Percentiles rank a stretch among this genome's conserved stretches.
Evolutionary conservation across 192 early-diverging fungal species (phyloP).

Genomic region (Umbelopsis sp.): DNA sequence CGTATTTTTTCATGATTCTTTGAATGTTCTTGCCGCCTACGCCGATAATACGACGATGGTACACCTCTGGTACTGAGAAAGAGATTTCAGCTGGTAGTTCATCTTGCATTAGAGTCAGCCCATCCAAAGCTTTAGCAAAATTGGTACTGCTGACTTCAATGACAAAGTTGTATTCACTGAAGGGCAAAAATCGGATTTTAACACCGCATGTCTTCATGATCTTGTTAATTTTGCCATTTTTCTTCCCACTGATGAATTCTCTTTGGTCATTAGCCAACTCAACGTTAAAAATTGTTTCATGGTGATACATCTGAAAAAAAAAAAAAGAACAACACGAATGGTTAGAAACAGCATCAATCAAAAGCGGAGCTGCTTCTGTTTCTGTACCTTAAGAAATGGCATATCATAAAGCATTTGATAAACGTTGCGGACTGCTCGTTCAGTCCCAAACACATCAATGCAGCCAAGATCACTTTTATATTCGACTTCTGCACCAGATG

Average conservation of each 20-base stretch:
- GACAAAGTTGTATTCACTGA: slow-evolving; percentile 73
- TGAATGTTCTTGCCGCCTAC: slow-evolving; percentile 85
- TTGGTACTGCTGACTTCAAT: slow-evolving; percentile 64
- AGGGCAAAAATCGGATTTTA: slow-evolving; percentile 63
- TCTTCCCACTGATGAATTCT: slow-evolving; percentile 86
- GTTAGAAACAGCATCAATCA: too few species aligned
- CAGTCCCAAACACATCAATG: slow-evolving; percentile 70
- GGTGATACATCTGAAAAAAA: slow-evolving; percentile 41
- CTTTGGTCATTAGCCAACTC: slow-evolving; percentile 76
- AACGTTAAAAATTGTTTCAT: slow-evolving; percentile 67
- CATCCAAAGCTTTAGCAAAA: slow-evolving; percentile 59
- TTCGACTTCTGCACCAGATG: slow-evolving; percentile 58
- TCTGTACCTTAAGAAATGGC: slow-evolving; percentile 43
- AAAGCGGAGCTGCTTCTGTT: too few species aligned
- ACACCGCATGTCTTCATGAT: slow-evolving; percentile 71
- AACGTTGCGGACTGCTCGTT: slow-evolving; percentile 58
- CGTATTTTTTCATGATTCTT: slow-evolving; percentile 82
- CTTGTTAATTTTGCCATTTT: slow-evolving; percentile 85
- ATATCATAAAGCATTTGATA: slow-evolving; percentile 56
- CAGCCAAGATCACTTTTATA: slow-evolving; percentile 45
- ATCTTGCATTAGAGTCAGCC: slow-evolving; percentile 65
- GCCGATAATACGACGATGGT: slow-evolving; percentile 82
- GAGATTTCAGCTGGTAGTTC: slow-evolving; percentile 81
- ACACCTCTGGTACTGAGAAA: slow-evolving; percentile 76
- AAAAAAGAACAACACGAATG: not conserved